Evolutionary conservation across 768 basidiomycete species (phyloP).

Genomic region (Chalciporus sphaerocephalus): DNA sequence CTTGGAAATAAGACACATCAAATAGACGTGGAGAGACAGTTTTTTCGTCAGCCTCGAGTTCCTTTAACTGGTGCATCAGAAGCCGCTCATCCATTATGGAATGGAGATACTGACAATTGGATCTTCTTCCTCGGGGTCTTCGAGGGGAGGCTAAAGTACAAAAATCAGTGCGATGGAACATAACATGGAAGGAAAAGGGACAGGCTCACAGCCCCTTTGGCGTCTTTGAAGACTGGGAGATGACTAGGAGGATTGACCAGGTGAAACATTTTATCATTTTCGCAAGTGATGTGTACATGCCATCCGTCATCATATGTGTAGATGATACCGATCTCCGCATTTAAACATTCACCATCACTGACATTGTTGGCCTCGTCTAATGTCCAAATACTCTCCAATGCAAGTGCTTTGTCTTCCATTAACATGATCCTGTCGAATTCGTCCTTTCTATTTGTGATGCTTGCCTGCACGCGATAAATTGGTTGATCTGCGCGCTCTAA

Average conservation of each 20-base stretch:
- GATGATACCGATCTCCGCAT: slow-evolving; percentile 19
- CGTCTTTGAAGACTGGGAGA: slow-evolving; percentile 18
- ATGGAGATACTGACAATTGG: not conserved
- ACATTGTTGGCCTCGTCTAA: slow-evolving; percentile 15
- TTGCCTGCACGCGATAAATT: slow-evolving; percentile 16
- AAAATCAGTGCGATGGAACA: not conserved
- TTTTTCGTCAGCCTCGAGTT: slow-evolving; percentile 22
- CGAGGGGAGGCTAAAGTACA: slow-evolving; percentile 20
- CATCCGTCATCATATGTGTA: slow-evolving; percentile 28
- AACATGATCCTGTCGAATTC: slow-evolving; percentile 7
- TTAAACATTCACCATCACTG: slow-evolving; percentile 24
- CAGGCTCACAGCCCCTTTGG: slow-evolving; percentile 19
- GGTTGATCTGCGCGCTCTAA: slow-evolving; percentile 14
- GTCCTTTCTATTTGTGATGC: slow-evolving; percentile 7
- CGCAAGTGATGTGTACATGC: slow-evolving; percentile 27
- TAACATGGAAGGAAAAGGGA: not conserved
- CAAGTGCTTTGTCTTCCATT: slow-evolving; percentile 20
- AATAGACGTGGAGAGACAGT: slow-evolving; percentile 17
- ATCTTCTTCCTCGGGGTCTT: slow-evolving; percentile 10
- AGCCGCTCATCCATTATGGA: not conserved
- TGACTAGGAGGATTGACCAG: slow-evolving; percentile 9
- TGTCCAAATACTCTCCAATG: slow-evolving; percentile 26
- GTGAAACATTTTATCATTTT: slow-evolving; percentile 11
- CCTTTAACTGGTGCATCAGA: slow-evolving; percentile 14
- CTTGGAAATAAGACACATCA: slow-evolving; percentile 19